Evolutionary conservation across 805 yeast genomes (phyloP).

Genomic region (Monosporozyma solicola): DNA sequence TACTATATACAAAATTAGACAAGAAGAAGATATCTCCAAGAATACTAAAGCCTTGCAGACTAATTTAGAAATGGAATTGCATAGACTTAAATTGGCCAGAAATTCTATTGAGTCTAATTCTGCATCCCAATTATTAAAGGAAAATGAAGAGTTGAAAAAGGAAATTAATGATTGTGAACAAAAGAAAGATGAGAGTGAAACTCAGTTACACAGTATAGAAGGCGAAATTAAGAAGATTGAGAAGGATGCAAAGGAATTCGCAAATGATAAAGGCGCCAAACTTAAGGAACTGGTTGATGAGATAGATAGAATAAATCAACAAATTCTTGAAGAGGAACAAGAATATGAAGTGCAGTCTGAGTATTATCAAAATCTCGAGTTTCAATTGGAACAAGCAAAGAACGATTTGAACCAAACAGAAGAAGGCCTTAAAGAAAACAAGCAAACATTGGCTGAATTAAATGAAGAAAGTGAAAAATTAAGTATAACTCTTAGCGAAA

Average conservation of each 20-base stretch:
- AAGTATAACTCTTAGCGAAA: constrained; percentile 17
- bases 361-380: constrained; percentile 51
- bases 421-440: constrained; percentile 35
- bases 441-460: constrained; percentile 31
- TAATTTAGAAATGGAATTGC: constrained; percentile 46
- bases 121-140: constrained; percentile 46
- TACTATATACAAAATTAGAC: constrained; percentile 34
- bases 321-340: constrained; percentile 32
- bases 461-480: constrained; percentile 24
- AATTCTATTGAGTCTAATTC: constrained; percentile 49
- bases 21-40: constrained; percentile 37
- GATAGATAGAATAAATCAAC: constrained; percentile 33
- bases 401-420: constrained; percentile 43
- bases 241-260: constrained; percentile 75
- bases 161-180: constrained; percentile 32
- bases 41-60: constrained; percentile 50
- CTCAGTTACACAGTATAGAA: neutral
- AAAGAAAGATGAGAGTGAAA: constrained; percentile 15
- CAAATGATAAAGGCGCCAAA: constrained; percentile 69
- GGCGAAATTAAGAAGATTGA: constrained; percentile 37
- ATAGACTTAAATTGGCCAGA: constrained; percentile 48
- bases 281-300: constrained; percentile 54
- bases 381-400: constrained; percentile 60
- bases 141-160: constrained; percentile 35
- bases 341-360: constrained; percentile 41